Percentiles rank a stretch among this genome's conserved stretches.
Evolutionary conservation across 805 yeast species (phyloP).

Genomic region (Suhomyces sp.): DNA sequence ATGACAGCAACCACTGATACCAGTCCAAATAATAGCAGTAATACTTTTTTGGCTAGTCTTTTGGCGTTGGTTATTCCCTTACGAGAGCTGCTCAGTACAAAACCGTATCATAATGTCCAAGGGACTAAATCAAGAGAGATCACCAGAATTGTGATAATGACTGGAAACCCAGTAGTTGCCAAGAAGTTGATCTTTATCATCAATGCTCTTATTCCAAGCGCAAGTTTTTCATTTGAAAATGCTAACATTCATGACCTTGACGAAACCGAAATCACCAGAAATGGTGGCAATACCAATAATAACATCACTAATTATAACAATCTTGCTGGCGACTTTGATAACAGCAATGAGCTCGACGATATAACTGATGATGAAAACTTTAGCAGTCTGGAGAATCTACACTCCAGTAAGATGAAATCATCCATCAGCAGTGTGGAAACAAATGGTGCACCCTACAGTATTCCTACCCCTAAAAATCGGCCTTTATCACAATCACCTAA

Average conservation of each 20-base stretch:
- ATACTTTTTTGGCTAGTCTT: slow-evolving; percentile 48
- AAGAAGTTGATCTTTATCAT: slow-evolving; percentile 56
- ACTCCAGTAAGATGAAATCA: not conserved
- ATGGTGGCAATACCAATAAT: no score
- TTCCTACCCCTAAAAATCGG: slow-evolving; percentile 1
- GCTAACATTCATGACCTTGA: not conserved
- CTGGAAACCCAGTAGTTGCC: slow-evolving; percentile 60
- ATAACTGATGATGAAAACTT: not conserved
- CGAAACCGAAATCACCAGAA: no score
- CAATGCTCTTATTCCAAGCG: slow-evolving; percentile 41
- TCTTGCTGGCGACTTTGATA: not conserved
- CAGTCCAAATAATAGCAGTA: no score
- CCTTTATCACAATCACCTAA: not conserved
- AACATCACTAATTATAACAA: no score
- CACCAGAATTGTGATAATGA: slow-evolving; percentile 55
- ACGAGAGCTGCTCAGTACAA: slow-evolving; percentile 31
- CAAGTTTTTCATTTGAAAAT: slow-evolving; percentile 1
- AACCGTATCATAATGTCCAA: slow-evolving; percentile 31
- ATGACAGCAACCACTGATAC: not conserved
- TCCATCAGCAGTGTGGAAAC: no score
- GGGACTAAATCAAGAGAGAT: slow-evolving; percentile 26
- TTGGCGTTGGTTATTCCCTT: slow-evolving; percentile 46
- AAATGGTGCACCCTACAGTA: not conserved
- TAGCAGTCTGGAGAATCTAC: not conserved
- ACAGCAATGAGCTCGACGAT: not conserved